phyloP scores from a whole-genome alignment of 805 yeast genomes.

The Saccharomycopsis selenospora region DNA sequence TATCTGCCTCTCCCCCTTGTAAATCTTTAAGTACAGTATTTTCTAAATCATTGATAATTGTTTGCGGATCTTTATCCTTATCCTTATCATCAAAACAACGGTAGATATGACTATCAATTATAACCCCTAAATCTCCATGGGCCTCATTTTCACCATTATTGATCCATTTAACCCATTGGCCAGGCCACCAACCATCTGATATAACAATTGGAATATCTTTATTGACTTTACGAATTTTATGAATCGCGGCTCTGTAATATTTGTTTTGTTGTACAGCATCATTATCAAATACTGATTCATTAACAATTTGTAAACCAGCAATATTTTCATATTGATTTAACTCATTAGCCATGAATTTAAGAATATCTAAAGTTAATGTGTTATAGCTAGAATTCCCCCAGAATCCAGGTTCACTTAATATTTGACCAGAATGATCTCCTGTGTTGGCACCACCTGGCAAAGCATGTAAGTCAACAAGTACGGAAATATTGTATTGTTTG shows the following conservation, averaged over 20 bases:
- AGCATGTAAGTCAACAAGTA: constrained; percentile 80
- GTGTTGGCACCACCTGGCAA: constrained; percentile 90
- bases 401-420: constrained; percentile 51
- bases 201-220: constrained; percentile 60
- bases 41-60: constrained; percentile 52
- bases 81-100: constrained; percentile 79
- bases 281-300: constrained; percentile 68
- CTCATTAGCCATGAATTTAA: constrained; percentile 58
- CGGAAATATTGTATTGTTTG: constrained; percentile 52
- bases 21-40: constrained; percentile 43
- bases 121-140: constrained; percentile 45
- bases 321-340: constrained; percentile 55
- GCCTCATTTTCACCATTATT: constrained; percentile 31
- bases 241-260: constrained; percentile 61
- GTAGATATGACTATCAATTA: constrained; percentile 81
- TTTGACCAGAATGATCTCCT: constrained; percentile 76
- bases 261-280: constrained; percentile 43
- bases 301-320: constrained; percentile 76
- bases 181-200: constrained; percentile 93
- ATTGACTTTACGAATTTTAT: constrained; percentile 51
- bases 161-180: constrained; percentile 68
- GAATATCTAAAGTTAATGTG: constrained; percentile 39
- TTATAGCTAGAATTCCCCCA: constrained; percentile 45
- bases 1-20: constrained; percentile 47
- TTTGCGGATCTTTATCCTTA: constrained; percentile 53